Evolutionary conservation across 305 asterid species (phyloP).

Genomic region (Fraxinus albicans): DNA sequence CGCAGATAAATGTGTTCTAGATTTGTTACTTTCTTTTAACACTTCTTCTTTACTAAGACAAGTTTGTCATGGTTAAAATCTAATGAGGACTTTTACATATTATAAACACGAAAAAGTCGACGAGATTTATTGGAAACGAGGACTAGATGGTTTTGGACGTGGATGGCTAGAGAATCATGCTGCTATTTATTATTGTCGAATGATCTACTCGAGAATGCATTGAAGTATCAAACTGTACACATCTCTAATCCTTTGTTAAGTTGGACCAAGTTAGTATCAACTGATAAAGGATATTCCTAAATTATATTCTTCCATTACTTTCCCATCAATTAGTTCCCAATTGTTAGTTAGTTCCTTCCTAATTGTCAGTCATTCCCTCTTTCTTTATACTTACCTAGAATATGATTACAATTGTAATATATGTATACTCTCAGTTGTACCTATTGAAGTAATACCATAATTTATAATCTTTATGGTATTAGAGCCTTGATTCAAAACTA

Average conservation of each 20-base stretch:
- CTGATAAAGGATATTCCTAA: background rate
- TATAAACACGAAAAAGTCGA: background rate
- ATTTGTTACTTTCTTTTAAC: background rate
- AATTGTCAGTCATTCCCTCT: too few relatives aligned
- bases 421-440: too few relatives aligned
- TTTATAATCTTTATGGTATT: too few relatives aligned
- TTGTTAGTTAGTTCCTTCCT: too few relatives aligned
- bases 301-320: too few relatives aligned
- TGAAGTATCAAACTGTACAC: background rate
- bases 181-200: background rate
- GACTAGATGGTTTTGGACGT: background rate
- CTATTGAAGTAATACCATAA: too few relatives aligned
- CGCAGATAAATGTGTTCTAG: background rate
- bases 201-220: background rate
- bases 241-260: background rate
- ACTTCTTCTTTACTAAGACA: background rate
- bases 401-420: too few relatives aligned
- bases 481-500: too few relatives aligned
- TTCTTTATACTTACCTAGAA: too few relatives aligned
- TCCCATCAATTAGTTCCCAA: too few relatives aligned
- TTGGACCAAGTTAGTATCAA: conserved; percentile 34
- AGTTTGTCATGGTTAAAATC: background rate
- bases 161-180: background rate
- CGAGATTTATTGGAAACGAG: background rate
- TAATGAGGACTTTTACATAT: background rate